Evolutionary conservation across 306 rosid genomes (phyloP).

Genomic region (Hippophae gyantsensis): DNA sequence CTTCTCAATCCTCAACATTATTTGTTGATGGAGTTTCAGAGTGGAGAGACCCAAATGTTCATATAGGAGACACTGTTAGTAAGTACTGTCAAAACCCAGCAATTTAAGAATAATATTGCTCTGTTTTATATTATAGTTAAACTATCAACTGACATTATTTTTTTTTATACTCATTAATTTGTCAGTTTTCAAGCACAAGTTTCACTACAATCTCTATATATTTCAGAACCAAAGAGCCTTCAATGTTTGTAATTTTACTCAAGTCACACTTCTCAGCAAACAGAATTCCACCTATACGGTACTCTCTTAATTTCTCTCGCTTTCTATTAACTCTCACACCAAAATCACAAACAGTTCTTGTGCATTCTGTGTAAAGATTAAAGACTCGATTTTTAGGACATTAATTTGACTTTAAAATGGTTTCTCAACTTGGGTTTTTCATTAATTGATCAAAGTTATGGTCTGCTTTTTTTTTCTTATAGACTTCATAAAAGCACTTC

Average conservation of each 20-base stretch:
- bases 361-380: too few relatives aligned
- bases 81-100: conserved; percentile 17
- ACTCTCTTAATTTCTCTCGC: conserved; percentile 6
- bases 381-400: background rate
- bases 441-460: background rate
- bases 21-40: conserved; percentile 72
- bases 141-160: too few relatives aligned
- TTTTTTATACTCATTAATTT: conserved; percentile 3
- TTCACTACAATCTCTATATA: conserved; percentile 69
- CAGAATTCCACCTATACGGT: conserved; percentile 53
- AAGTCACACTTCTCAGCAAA: conserved; percentile 64
- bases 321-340: background rate
- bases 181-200: conserved; percentile 74
- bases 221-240: conserved; percentile 75
- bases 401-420: too few relatives aligned
- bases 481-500: too few relatives aligned
- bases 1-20: conserved; percentile 46
- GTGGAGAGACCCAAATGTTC: conserved; percentile 70
- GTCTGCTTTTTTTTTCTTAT: too few relatives aligned
- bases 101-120: background rate
- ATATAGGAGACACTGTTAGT: conserved; percentile 80
- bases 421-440: conserved; percentile 6
- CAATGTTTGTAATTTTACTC: conserved; percentile 62
- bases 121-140: too few relatives aligned
- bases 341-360: background rate